Evolutionary conservation across 495 filamentous ascomycete genomes (phyloP), one percentile per base, ranked within the genome.

Genomic region (Talaromyces ruber): DNA sequence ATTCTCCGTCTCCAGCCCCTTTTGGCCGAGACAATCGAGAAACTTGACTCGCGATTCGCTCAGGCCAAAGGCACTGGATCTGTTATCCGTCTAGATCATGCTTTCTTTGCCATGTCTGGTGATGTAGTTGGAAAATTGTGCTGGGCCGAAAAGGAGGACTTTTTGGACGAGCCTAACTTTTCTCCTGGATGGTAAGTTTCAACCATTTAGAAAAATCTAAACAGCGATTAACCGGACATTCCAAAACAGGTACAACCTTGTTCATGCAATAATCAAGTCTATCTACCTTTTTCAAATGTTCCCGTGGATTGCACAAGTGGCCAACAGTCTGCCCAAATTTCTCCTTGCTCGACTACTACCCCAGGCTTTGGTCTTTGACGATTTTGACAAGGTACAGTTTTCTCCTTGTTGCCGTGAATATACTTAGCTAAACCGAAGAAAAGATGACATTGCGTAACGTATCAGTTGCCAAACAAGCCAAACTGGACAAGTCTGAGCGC

Each of bases 41-140:
- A 73, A 58, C 60, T 82, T 0, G 72, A 69, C 34, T 18, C 63
- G 3, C 68, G 71, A 5, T 53, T 82, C 18, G 34, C 68, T 9
- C 66, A 72, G 0, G 73, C 64, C 59, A 66, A 65, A 50, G 68
- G 67, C 16, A 69, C 63, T 21, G 64, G 70, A 0, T 50, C 60
- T 14, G 66, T 70, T 0, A 45, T 80, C 7, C 69, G 69, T 32
- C 43, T 81, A 6, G 66, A 74, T 29, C 66, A 77, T 62, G 74
- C 73, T 0, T 75, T 71, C 45, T 69, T 66, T 37, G 66, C 65
- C 4, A 77, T 73, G 43, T 68, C 78, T 2, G 75, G 68, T 2
- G 78, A 81, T 58, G 71, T 79, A 5, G 68, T 81, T 3, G 68
- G 65, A 22, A 70, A 76, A 43, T 76, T 78, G 34, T 52, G 58